Evolutionary conservation across 2,329 filamentous ascomycete genomes (phyloP), one percentile per base, ranked within the genome.

Genomic region (Xylariaceae sp.): DNA sequence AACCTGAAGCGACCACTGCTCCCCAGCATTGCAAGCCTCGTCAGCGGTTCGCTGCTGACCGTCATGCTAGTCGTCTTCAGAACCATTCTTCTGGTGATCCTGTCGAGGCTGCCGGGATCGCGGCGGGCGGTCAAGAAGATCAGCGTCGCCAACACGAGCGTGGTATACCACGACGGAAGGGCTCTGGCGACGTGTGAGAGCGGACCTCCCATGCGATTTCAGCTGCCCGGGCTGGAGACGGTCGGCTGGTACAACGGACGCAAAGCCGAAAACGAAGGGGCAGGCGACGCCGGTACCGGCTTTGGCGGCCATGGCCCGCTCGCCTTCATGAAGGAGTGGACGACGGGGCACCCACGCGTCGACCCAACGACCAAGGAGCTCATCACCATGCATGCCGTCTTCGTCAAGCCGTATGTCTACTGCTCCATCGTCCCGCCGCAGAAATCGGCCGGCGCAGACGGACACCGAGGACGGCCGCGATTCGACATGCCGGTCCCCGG

Each of bases 181-280:
- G 79, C 77, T 4, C 50, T 86, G 38, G 80, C 80, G 3, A 79
- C 77, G 0, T 85, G 80, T 43, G 80, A 85, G 52, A 83, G 77
- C 43, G 80, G 81, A 0, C 80, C 79, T 3, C 80, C 80, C 0
- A 77, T 85, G 50, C 65, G 80, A 17, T 64, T 85, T 31, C 63
- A 71, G 6, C 58, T 85, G 5, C 81, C 81, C 1, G 62, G 64
- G 0, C 54, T 86, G 15, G 72, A 82, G 42, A 85, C 80, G 0
- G 64, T 84, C 6, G 80, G 80, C 25, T 85, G 81, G 80, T 85
- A 71, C 55, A 68, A 82, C 47, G 80, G 79, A 5, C 58, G 60
- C 2, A 56, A 45, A 12, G 71, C 71, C 13, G 75, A 82, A 57
- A 78, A 63, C 23, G 64, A 61, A 47, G 45, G 37, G 39, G 52